Evolutionary conservation across 2,329 filamentous ascomycete genomes (phyloP).

Genomic region (Monilinia aucupariae): DNA sequence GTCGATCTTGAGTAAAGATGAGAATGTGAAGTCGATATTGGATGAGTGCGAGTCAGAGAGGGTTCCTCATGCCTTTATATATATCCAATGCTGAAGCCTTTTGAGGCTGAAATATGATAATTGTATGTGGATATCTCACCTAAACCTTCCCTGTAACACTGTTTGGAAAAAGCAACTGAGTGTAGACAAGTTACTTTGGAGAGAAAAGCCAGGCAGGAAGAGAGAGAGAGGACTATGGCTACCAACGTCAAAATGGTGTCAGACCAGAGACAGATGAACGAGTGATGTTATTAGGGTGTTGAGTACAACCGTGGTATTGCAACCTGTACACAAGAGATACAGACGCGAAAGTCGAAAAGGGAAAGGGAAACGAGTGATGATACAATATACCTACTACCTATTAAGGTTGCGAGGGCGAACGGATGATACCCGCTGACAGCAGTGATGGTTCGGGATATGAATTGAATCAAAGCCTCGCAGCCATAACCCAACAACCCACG

Average conservation of each 20-base stretch:
- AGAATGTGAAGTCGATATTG: background rate
- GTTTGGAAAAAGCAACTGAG: slow-evolving; percentile 24
- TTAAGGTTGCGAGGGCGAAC: background rate
- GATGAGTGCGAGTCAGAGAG: background rate
- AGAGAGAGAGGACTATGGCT: slow-evolving; percentile 27
- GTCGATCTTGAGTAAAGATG: background rate
- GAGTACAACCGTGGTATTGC: slow-evolving; percentile 6
- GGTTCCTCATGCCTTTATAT: slow-evolving; percentile 15
- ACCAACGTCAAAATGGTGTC: slow-evolving; percentile 18
- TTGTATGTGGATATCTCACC: slow-evolving; percentile 3
- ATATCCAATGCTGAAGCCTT: slow-evolving; percentile 3
- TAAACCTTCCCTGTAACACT: slow-evolving; percentile 10
- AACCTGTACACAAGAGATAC: background rate
- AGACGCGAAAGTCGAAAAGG: background rate
- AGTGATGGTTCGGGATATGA: background rate
- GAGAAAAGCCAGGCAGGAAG: slow-evolving; percentile 25
- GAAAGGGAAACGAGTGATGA: slow-evolving; percentile 1
- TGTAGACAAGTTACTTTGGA: background rate
- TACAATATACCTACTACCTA: background rate
- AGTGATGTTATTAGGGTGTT: background rate
- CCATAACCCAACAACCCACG: background rate
- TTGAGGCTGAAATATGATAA: slow-evolving; percentile 14
- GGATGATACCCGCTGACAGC: slow-evolving; percentile 8
- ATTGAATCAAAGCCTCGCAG: slow-evolving; percentile 11
- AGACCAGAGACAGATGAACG: slow-evolving; percentile 9